Base-by-base conservation (phyloP, 2,329 filamentous ascomycete species). In the Thielaviopsis ethacetica region DNA sequence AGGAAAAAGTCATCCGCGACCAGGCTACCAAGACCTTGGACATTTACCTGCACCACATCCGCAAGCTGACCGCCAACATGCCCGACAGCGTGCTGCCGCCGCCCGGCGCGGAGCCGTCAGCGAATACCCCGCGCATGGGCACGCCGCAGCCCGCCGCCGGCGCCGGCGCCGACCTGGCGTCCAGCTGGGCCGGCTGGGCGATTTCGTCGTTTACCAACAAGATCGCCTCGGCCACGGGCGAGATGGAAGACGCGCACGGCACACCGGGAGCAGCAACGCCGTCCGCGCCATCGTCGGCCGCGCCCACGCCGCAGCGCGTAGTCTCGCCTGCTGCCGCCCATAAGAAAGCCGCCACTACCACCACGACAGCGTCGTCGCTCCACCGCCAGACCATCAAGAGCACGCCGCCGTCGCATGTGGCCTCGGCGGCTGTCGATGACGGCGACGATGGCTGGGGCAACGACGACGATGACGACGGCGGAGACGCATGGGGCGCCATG, bases 161-260 rank as follows among this genome's bases (percentile, higher is more conserved):
- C 15, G 38, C 17, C 13, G 10, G 56, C 9, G 70, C 67, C 62
- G 71, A 73, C 53, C 80, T 78, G 47, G 78, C 84, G 58, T 77
- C 78, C 3, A 66, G 69, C 19, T 97, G 93, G 93, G 83, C 93
- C 1, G 93, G 93, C 13, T 98, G 93, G 93, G 93, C 93, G 1
- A 96, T 98, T 58, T 97, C 93, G 0, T 96, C 90, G 1, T 98
- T 98, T 68, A 97, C 93, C 1, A 97, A 97, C 71, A 96, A 95
- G 66, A 70, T 97, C 13, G 84, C 88, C 1, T 73, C 86, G 0
- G 90, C 89, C 0, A 86, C 86, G 9, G 93, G 93, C 19, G 86
- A 96, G 60, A 98, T 98, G 63, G 78, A 91, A 67, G 73, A 77
- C 19, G 71, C 75, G 76, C 77, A 62, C 73, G 72, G 41, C 12